phyloP scores from a whole-genome alignment of 2,329 filamentous ascomycete species.

The Hortaea sp. region DNA sequence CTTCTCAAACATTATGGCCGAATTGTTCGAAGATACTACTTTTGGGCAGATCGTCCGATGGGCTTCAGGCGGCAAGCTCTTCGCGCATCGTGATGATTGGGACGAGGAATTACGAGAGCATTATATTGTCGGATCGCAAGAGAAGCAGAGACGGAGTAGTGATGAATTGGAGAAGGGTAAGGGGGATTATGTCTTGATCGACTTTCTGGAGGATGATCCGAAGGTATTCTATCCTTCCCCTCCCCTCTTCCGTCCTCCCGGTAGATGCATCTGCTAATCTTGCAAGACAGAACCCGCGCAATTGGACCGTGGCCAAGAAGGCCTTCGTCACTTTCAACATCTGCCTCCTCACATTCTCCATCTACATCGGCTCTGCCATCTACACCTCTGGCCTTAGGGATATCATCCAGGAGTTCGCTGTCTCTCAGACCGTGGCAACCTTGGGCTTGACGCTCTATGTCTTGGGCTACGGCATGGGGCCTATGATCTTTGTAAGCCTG shows the following conservation, averaged over 20 bases:
- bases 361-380: constrained; percentile 44
- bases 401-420: constrained; percentile 44
- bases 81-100: neutral
- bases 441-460: constrained; percentile 55
- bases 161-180: neutral
- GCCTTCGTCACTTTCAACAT: constrained; percentile 33
- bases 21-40: neutral
- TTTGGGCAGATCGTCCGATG: neutral
- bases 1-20: neutral
- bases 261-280: too few relatives aligned
- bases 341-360: constrained; percentile 49
- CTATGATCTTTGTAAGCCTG: constrained; percentile 46
- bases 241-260: too few relatives aligned
- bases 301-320: neutral
- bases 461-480: constrained; percentile 52
- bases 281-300: neutral
- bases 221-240: neutral
- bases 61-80: neutral
- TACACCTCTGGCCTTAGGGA: constrained; percentile 37
- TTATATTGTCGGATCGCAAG: neutral
- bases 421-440: constrained; percentile 42
- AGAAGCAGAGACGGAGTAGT: neutral
- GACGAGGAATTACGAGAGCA: neutral
- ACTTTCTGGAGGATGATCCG: neutral
- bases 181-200: neutral